These are phyloP conservation scores for Mycosphaerella sp. DNA, from an alignment of 2,329 filamentous ascomycete genomes.

Conservation along the genomic window DNA sequence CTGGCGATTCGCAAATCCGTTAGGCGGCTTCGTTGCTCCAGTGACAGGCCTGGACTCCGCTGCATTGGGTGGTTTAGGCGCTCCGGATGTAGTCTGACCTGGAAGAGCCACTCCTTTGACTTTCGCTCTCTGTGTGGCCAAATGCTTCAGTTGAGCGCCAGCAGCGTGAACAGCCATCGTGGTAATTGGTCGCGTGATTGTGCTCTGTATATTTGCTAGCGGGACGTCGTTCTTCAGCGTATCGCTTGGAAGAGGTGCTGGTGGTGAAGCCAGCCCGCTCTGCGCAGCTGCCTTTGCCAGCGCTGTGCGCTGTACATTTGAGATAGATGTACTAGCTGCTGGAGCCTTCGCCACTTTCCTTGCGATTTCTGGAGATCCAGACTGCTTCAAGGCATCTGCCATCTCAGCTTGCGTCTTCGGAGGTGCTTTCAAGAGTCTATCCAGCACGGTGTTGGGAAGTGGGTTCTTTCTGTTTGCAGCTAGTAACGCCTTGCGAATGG, in stretches of 20 bases:
- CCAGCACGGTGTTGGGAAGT: constrained; percentile 27
- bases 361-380: constrained; percentile 23
- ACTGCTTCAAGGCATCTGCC: constrained; percentile 24
- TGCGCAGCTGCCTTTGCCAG: constrained; percentile 22
- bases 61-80: constrained; percentile 1
- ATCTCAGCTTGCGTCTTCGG: constrained; percentile 30
- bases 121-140: constrained; percentile 26
- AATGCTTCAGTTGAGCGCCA: constrained; percentile 24
- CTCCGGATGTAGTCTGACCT: constrained; percentile 19
- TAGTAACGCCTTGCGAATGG: constrained; percentile 29
- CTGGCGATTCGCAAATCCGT: background rate
- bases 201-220: constrained; percentile 32
- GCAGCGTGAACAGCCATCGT: constrained; percentile 33
- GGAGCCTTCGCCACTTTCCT: constrained; percentile 26
- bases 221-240: constrained; percentile 28
- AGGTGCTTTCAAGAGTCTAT: constrained; percentile 26
- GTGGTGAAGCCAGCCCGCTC: background rate
- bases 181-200: constrained; percentile 33
- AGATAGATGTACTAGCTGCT: constrained; percentile 21
- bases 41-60: background rate
- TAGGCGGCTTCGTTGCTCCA: constrained; percentile 5
- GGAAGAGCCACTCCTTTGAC: constrained; percentile 25
- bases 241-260: constrained; percentile 17
- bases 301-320: constrained; percentile 22
- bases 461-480: constrained; percentile 30